Evolutionary conservation across 768 basidiomycete species (phyloP), one percentile per base, ranked within the genome.

Genomic region (Suillus cothurnatus): DNA sequence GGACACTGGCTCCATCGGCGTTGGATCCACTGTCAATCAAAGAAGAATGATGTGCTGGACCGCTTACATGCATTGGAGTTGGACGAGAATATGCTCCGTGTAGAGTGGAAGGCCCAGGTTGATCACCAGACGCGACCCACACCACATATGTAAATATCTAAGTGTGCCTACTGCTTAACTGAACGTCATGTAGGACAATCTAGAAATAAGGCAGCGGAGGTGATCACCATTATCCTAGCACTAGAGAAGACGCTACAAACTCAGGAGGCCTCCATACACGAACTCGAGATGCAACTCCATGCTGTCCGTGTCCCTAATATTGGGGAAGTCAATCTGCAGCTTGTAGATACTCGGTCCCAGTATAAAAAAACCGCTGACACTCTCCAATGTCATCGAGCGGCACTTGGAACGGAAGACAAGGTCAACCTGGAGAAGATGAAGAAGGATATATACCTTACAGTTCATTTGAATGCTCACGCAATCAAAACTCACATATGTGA

Each of bases 381-480:
- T 60, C 38, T 66, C 64, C 9, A 49, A 64, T 17, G 61, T 60
- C 34, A 50, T 31, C 2, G 53, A 66, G 34, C 31, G 45, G 36
- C 61, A 69, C 45, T 61, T 70, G 34, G 32, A 52, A 52, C 67
- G 3, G 26, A 52, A 3, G 50, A 52, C 50, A 52, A 60, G 49
- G 50, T 45, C 58, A 31, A 43, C 53, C 34, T 60, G 66, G 11
- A 57, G 5, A 32, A 50, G 5, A 55, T 63, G 14, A 69, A 69
- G 59, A 62, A 68, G 31, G 39, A 61, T 0, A 59, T 63, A 6
- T 50, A 66, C 2, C 60, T 74, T 34, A 36, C 63, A 23, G 28
- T 67, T 21, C 67, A 67, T 0, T 66, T 76, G 65, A 71, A 47
- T 47, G 45, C 45, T 5, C 4, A 0, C 4, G 1, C 21, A n/a